phyloP scores from a whole-genome alignment of 192 early-diverging fungal genomes.

The Backusella liffmaniae region DNA sequence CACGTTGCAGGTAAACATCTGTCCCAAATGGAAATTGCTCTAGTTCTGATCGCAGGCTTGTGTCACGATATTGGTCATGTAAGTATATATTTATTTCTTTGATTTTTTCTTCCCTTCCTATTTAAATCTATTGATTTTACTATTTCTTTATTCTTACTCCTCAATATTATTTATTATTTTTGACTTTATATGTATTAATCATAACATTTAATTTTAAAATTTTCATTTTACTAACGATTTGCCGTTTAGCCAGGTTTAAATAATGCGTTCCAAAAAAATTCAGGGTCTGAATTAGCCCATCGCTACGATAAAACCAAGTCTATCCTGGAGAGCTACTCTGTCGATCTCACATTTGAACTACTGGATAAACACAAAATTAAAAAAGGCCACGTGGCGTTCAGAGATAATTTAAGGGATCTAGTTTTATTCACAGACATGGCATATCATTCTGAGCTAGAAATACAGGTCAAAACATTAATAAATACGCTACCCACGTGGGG shows the following conservation, averaged over 20 bases:
- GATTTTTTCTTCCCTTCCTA: background rate
- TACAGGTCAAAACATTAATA: slow-evolving; percentile 5
- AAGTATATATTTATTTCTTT: slow-evolving; percentile 11
- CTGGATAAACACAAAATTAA: slow-evolving; percentile 63
- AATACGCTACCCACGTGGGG: background rate
- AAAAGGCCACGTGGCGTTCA: slow-evolving; percentile 33
- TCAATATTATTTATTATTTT: background rate
- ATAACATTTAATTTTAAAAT: background rate
- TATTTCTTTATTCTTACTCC: background rate
- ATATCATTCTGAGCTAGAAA: slow-evolving; percentile 6
- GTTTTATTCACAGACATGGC: slow-evolving; percentile 19
- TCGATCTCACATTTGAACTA: slow-evolving; percentile 62
- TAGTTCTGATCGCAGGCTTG: slow-evolving; percentile 74
- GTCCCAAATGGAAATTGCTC: slow-evolving; percentile 64
- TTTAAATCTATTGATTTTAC: background rate
- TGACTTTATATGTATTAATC: background rate
- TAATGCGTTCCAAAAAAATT: slow-evolving; percentile 84
- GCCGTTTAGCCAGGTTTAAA: slow-evolving; percentile 76
- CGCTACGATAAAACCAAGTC: slow-evolving; percentile 64
- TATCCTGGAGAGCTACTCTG: slow-evolving; percentile 80
- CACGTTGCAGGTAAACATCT: slow-evolving; percentile 65
- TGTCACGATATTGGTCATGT: slow-evolving; percentile 87
- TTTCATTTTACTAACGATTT: background rate
- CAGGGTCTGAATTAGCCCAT: slow-evolving; percentile 66
- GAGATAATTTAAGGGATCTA: background rate